Evolutionary conservation across 2,329 filamentous ascomycete species (phyloP).

Genomic region (Tympanopsis confertula): DNA sequence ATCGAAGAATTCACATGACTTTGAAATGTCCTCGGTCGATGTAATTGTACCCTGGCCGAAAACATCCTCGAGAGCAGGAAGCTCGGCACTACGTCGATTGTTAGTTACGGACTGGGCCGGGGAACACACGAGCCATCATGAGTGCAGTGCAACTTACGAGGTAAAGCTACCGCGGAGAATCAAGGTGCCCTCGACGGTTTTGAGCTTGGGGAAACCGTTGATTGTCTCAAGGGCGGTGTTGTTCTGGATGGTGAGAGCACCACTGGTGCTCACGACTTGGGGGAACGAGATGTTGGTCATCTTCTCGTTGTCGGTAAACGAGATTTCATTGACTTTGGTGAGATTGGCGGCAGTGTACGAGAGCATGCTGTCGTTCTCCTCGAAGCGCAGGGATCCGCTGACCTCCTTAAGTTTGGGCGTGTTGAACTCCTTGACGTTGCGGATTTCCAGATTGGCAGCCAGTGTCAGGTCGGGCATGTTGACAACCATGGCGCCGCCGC

Average conservation of each 20-base stretch:
- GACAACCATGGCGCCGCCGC: constrained; percentile 51
- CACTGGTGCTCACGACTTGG: constrained; percentile 53
- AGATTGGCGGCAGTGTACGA: constrained; percentile 56
- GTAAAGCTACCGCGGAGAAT: constrained; percentile 77
- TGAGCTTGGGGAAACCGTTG: constrained; percentile 55
- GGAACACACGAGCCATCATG: background rate
- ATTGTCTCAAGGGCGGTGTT: constrained; percentile 65
- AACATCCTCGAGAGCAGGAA: constrained; percentile 58
- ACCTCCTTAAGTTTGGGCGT: constrained; percentile 63
- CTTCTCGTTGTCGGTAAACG: constrained; percentile 50
- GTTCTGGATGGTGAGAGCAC: constrained; percentile 79
- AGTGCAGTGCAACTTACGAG: constrained; percentile 43
- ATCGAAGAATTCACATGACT: constrained; percentile 42
- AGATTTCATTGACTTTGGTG: constrained; percentile 50
- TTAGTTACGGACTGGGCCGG: constrained; percentile 12
- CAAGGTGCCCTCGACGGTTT: constrained; percentile 66
- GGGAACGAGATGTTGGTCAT: constrained; percentile 69
- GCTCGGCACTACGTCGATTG: constrained; percentile 43
- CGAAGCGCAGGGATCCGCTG: constrained; percentile 73
- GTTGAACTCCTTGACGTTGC: constrained; percentile 64
- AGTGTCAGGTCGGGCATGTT: constrained; percentile 67
- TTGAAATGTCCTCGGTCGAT: constrained; percentile 48
- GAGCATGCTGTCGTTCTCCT: constrained; percentile 59
- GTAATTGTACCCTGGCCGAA: constrained; percentile 61
- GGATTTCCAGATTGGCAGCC: constrained; percentile 72